phyloP scores from a whole-genome alignment of 2,329 filamentous ascomycete genomes.

The Diaporthe citriasiana region DNA sequence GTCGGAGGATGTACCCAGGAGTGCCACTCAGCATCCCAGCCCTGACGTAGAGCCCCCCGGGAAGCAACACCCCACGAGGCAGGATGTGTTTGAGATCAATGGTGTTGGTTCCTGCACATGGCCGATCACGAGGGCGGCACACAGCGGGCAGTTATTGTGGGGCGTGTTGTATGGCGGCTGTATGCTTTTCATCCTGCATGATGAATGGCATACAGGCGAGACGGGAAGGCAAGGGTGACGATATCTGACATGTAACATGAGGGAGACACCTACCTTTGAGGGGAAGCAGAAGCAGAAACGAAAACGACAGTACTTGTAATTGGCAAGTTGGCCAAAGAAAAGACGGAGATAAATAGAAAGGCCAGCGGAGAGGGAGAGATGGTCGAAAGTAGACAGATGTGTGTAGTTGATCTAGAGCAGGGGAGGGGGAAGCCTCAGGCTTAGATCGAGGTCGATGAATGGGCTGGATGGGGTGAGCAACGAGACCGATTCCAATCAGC shows the following conservation, averaged over 20 bases:
- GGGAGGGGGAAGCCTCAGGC: background rate
- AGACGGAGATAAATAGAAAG: background rate
- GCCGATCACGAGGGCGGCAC: slow-evolving; percentile 1
- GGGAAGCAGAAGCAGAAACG: background rate
- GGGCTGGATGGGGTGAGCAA: slow-evolving; percentile 6
- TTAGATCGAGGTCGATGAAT: background rate
- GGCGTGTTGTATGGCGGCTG: slow-evolving; percentile 14
- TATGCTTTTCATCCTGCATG: slow-evolving; percentile 6
- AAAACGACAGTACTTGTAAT: background rate
- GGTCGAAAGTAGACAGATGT: slow-evolving; percentile 4
- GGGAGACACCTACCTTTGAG: background rate
- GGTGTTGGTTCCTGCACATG: slow-evolving; percentile 23
- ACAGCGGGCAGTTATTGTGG: slow-evolving; percentile 21
- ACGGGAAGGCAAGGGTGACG: slow-evolving; percentile 20
- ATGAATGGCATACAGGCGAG: slow-evolving; percentile 7
- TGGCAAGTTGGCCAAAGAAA: background rate
- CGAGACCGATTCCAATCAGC: slow-evolving; percentile 18
- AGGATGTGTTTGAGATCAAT: slow-evolving; percentile 17
- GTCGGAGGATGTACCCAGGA: background rate
- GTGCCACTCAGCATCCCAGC: background rate
- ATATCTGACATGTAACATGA: slow-evolving; percentile 5
- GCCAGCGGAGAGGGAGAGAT: background rate
- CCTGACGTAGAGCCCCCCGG: background rate
- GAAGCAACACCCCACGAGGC: slow-evolving; percentile 7
- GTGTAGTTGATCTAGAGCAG: background rate